Evolutionary conservation across 2,329 filamentous ascomycete genomes (phyloP).

Genomic region (Xylaria multiplex): DNA sequence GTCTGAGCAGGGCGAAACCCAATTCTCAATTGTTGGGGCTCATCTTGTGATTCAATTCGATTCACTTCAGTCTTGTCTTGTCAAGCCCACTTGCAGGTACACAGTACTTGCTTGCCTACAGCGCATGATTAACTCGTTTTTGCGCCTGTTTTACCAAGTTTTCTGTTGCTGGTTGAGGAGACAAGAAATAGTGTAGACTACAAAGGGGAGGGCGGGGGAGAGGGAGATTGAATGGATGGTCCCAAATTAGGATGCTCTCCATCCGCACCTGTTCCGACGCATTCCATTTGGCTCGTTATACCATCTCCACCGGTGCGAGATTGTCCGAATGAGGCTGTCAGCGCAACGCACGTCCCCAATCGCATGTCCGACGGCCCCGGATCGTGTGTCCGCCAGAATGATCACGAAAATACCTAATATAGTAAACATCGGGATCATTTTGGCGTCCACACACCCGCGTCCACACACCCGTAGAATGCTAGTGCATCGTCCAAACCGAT

Average conservation of each 20-base stretch:
- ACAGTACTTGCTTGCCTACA: slow-evolving; percentile 12
- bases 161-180: not conserved
- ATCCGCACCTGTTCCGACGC: slow-evolving; percentile 11
- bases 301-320: slow-evolving; percentile 8
- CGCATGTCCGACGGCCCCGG: slow-evolving; percentile 33
- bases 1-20: slow-evolving; percentile 28
- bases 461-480: not conserved
- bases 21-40: slow-evolving; percentile 48
- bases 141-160: not conserved
- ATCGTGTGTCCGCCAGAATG: not conserved
- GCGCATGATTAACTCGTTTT: not conserved
- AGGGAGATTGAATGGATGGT: not conserved
- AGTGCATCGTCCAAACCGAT: not conserved
- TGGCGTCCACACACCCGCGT: not conserved
- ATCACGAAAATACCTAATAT: not conserved
- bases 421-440: not conserved
- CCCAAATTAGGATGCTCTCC: slow-evolving; percentile 13
- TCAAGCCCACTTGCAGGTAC: slow-evolving; percentile 27
- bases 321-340: slow-evolving; percentile 22
- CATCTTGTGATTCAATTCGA: slow-evolving; percentile 29
- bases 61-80: not conserved
- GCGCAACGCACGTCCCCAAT: slow-evolving; percentile 29
- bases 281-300: slow-evolving; percentile 21
- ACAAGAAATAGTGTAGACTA: not conserved
- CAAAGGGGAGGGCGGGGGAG: not conserved